Evolutionary conservation across 2,329 filamentous ascomycete genomes (phyloP), one percentile per base, ranked within the genome.

Genomic region (Neophaeococcomyces aloes): DNA sequence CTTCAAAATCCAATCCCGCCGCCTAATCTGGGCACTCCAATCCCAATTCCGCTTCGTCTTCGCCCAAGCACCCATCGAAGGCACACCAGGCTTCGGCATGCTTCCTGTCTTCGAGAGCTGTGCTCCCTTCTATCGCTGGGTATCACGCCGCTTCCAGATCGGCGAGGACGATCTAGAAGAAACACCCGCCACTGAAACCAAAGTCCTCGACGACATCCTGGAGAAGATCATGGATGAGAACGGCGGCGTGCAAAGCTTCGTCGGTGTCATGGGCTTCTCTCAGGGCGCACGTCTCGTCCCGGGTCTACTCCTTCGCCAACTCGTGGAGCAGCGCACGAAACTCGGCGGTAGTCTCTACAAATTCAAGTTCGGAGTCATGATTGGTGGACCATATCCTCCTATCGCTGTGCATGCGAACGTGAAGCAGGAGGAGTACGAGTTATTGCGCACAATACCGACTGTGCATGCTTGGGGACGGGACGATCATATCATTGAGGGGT

Each of bases 21-120:
- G 58, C 8, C 53, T 66, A 30, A 51, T 57, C 38, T 52, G 54
- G 43, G 52, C 50, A 15, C 58, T 66, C 19, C 36, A 49, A 14
- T 47, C 51, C 10, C 55, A 58, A 42, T 66, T 66, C 49, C 55
- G 59, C 15, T 59, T 65, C 43, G 54, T 63, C 43, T 66, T 60
- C 51, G 54, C 57, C 15, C 51, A 62, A 29, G 64, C 56, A 0
- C 59, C 59, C 11, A 53, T 57, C 47, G 42, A 53, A 17, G 56
- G 56, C 41, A 47, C 35, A 0, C 48, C 61, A 1, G 62, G 62
- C 7, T 59, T 61, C 2, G 64, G 62, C 31, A 61, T 66, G 30
- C 50, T 63, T 5, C 59, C 61, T 4, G 57, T 63, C 17, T 66
- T 64, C 39, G 58, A 55, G 32, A 56, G 50, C 17, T 57, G 55